These are phyloP conservation scores for Brassica incana DNA, from an alignment of 345 rosid species.

Conservation along the genomic window DNA sequence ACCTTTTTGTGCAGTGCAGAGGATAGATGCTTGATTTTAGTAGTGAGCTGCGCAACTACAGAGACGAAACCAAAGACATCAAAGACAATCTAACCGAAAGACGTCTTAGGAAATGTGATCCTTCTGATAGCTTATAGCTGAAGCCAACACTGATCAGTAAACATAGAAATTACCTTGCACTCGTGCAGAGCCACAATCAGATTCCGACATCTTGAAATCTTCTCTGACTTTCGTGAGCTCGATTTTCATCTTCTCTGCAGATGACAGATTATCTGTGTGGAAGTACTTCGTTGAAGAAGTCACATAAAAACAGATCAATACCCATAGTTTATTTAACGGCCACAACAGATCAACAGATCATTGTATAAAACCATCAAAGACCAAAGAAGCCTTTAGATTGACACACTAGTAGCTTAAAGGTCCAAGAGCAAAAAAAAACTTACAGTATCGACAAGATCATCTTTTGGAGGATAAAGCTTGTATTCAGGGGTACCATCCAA, in stretches of 20 bases:
- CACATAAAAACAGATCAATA: slow-evolving; percentile 32
- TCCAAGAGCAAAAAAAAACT: slow-evolving; percentile 29
- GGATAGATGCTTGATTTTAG: slow-evolving; percentile 87
- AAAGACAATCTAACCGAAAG: slow-evolving; percentile 21
- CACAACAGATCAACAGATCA: slow-evolving; percentile 10
- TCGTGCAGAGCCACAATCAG: slow-evolving; percentile 92
- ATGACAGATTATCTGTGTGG: slow-evolving; percentile 92
- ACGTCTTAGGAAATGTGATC: background rate
- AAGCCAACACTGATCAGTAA: slow-evolving; percentile 3
- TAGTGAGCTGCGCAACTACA: slow-evolving; percentile 92
- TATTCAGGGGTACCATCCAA: slow-evolving; percentile 44
- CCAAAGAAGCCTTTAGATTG: background rate
- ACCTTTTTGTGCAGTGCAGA: slow-evolving; percentile 80
- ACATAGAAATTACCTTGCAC: slow-evolving; percentile 65
- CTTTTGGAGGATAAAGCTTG: slow-evolving; percentile 66
- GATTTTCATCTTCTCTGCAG: slow-evolving; percentile 77
- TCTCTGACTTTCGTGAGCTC: slow-evolving; percentile 82
- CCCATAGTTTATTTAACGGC: background rate
- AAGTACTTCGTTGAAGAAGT: slow-evolving; percentile 51
- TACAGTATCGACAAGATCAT: slow-evolving; percentile 71
- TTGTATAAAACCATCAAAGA: background rate
- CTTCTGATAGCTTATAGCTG: background rate
- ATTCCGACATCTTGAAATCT: slow-evolving; percentile 88
- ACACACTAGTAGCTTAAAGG: slow-evolving; percentile 6
- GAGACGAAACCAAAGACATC: slow-evolving; percentile 23